Evolutionary conservation across 2,329 filamentous ascomycete genomes (phyloP), one percentile per base, ranked within the genome.

Genomic region (Hawksworthiomyces lignivorus): DNA sequence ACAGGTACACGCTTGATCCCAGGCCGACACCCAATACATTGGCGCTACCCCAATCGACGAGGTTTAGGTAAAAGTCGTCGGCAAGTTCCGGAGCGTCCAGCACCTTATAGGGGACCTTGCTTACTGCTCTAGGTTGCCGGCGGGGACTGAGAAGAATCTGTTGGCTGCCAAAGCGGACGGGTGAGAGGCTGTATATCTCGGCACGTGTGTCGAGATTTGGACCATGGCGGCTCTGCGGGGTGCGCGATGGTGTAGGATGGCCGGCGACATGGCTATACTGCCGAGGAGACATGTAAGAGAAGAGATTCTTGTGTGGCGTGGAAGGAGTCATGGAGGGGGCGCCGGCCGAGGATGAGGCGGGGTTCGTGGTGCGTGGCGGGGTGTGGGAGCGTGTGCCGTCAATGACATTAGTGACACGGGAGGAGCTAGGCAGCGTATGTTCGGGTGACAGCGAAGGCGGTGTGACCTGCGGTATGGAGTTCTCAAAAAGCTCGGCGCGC

Each of bases 91-190:
- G 92, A 1, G 92, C 92, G 67, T 98, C 92, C 9, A 98, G 72
- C 2, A 98, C 92, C 63, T 98, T 98, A 65, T 94, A 98, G 0
- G 92, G 92, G 0, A 97, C 90, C 61, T 97, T 97, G 62, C 87
- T 90, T 17, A 98, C 87, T 22, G 87, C 84, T 50, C 92, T 75
- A 2, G 90, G 87, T 49, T 92, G 87, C 54, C 92, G 87, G 48
- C 89, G 77, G 3, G 90, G 89, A 41, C 86, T 94, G 12, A 97
- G 73, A 1, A 98, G 76, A 74, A 98, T 94, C 45, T 87, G 84
- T 56, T 97, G 92, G 54, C 88, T 96, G 43, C 85, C 86, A 53
- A 89, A 87, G 40, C 92, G 84, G 50, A 98, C 90, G 1, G 92
- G 92, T 0, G 92, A 97, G 28, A 97, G 62, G 57, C 88, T 97